Evolutionary conservation across 2,329 filamentous ascomycete genomes (phyloP), one percentile per base, ranked within the genome.

Genomic region (Chrysoporthe deuterocubensis): DNA sequence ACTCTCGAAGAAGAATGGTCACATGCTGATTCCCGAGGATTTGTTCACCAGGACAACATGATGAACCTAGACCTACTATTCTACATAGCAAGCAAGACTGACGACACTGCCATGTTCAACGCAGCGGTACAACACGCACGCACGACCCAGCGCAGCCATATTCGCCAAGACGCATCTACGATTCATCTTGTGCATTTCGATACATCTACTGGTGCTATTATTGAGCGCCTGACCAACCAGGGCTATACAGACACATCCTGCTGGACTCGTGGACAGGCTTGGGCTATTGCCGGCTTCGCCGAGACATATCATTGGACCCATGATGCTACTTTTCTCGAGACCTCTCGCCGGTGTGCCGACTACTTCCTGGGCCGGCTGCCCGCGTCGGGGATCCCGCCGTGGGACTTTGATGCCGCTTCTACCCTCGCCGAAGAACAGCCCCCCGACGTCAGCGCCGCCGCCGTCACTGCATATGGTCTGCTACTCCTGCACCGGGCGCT

Each of bases 231-330:
- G 66, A 85, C 83, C 0, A 82, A 84, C 60, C 83, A 85, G 71
- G 83, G 83, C 0, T 79, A 79, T 71, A 73, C 72, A 1, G 80
- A 84, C 63, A 72, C 72, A 1, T 83, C 80, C 0, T 82, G 78
- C 11, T 85, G 83, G 83, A 75, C 79, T 5, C 77, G 83, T 3
- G 83, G 83, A 0, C 83, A 85, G 66, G 81, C 82, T 0, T 85
- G 83, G 83, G 79, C 80, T 0, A 81, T 85, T 2, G 77, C 79
- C 60, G 83, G 83, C 0, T 85, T 84, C 65, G 78, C 79, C 0
- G 78, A 84, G 71, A 79, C 79, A 0, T 84, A 82, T 64, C 71
- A 71, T n/a, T 84, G 82, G 82, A 84, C 81, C 0, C 75, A 76
- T 13, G 79, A 82, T 37, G 54, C 48, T 0, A 75, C 74, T 1